Conservation (phyloP, 2,329 filamentous ascomycete genomes). For the Colletotrichum lindemuthianum region DNA sequence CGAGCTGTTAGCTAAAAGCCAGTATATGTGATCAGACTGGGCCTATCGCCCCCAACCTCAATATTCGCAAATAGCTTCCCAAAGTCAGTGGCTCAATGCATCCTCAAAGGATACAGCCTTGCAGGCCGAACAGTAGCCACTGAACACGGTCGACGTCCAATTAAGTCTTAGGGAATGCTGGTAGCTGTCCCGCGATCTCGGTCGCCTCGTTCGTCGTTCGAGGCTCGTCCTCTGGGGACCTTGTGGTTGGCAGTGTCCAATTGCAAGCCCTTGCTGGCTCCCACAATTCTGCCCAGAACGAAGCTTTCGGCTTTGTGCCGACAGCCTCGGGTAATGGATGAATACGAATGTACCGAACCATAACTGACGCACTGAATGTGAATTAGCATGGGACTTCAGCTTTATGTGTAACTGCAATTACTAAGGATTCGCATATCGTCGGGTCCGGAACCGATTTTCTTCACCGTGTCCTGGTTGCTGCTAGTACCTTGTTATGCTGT, state of each 20-base stretch:
- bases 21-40: no score
- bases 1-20: no score
- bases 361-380: no score
- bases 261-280: conserved; percentile 57
- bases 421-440: no score
- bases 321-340: conserved; percentile 51
- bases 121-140: conserved; percentile 61
- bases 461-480: no score
- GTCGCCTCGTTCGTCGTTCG: conserved; percentile 62
- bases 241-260: conserved; percentile 65
- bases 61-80: background rate
- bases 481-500: no score
- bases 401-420: no score
- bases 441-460: no score
- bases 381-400: no score
- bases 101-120: conserved; percentile 59
- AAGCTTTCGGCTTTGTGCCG: no score
- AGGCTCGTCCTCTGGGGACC: conserved; percentile 58
- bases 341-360: no score
- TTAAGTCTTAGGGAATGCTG: conserved; percentile 61
- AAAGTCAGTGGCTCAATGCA: conserved; percentile 49
- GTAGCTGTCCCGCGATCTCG: conserved; percentile 55
- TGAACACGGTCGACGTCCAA: conserved; percentile 60
- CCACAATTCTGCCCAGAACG: conserved; percentile 53
- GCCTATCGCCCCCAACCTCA: no score